A percentile compares a stretch with the other conserved stretches of the same genome.
Evolutionary conservation across 73 alveolate species (phyloP).

Genomic region (Breviolum minutum): DNA sequence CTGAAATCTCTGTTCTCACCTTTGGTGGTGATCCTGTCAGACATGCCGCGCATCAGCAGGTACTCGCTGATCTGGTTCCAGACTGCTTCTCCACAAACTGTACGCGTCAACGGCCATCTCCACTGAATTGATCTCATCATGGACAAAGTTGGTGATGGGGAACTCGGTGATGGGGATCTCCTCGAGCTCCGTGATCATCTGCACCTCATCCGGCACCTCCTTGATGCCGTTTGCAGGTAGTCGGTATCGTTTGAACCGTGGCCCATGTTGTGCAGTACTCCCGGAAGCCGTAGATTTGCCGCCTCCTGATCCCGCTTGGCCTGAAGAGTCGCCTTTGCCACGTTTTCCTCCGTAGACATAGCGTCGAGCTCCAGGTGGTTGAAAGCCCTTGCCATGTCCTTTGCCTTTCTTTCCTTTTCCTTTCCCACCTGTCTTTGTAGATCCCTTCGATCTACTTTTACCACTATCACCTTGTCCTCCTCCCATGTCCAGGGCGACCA

Average conservation of each 20-base stretch:
- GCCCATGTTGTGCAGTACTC: not conserved
- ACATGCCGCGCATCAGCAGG: not conserved
- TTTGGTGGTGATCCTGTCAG: not conserved
- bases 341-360: not conserved
- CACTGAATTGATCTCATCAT: not conserved
- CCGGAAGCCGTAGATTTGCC: not conserved
- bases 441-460: not conserved
- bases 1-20: not conserved
- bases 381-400: not conserved
- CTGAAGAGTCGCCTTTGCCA: no score
- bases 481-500: conserved; percentile 35
- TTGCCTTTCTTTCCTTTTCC: not conserved
- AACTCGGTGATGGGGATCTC: not conserved
- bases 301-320: not conserved
- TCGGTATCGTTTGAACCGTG: conserved; percentile 48
- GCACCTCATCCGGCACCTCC: conserved; percentile 26
- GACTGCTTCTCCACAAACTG: not conserved
- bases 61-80: conserved; percentile 1
- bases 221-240: conserved; percentile 3
- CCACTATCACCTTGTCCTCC: not conserved
- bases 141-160: not conserved
- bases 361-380: not conserved
- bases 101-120: not conserved
- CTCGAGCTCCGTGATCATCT: not conserved
- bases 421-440: not conserved